A percentile compares a stretch with the other conserved stretches of the same genome.
phyloP scores from a whole-genome alignment of 345 rosid species.

The Melaleuca quinquenervia region DNA sequence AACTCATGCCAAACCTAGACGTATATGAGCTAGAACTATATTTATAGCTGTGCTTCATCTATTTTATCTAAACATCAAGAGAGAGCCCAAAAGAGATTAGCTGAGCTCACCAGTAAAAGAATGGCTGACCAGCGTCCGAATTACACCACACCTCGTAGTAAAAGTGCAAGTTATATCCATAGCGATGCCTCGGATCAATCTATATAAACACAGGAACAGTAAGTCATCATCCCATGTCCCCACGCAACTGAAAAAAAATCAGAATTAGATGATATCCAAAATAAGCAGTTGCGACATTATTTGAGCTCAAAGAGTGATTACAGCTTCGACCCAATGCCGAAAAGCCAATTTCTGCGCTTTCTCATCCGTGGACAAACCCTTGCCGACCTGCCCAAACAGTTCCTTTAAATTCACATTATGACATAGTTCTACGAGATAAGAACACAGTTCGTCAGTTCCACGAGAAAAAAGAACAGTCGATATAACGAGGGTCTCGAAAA shows the following conservation, averaged over 20 bases:
- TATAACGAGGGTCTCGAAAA: neutral
- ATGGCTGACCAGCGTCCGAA: constrained; percentile 19
- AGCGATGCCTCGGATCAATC: constrained; percentile 28
- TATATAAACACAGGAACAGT: neutral
- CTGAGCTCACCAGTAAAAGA: constrained; percentile 19
- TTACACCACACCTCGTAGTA: constrained; percentile 22
- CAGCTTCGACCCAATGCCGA: constrained; percentile 87
- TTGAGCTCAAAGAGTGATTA: constrained; percentile 1
- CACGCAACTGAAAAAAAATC: neutral
- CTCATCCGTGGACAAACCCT: constrained; percentile 49
- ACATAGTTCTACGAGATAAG: neutral
- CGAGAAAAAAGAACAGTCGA: neutral
- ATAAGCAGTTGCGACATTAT: neutral
- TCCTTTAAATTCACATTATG: neutral
- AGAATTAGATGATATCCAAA: neutral
- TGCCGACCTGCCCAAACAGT: constrained; percentile 16
- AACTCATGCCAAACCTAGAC: neutral
- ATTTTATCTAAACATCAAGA: neutral
- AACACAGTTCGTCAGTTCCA: neutral
- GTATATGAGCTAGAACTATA: neutral
- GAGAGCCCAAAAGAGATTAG: neutral
- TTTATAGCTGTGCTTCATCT: neutral
- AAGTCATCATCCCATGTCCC: neutral
- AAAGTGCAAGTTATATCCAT: constrained; percentile 22
- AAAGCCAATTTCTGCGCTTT: constrained; percentile 84